Conservation (phyloP, 2,329 filamentous ascomycete genomes). For the Beauveria medogensis region DNA sequence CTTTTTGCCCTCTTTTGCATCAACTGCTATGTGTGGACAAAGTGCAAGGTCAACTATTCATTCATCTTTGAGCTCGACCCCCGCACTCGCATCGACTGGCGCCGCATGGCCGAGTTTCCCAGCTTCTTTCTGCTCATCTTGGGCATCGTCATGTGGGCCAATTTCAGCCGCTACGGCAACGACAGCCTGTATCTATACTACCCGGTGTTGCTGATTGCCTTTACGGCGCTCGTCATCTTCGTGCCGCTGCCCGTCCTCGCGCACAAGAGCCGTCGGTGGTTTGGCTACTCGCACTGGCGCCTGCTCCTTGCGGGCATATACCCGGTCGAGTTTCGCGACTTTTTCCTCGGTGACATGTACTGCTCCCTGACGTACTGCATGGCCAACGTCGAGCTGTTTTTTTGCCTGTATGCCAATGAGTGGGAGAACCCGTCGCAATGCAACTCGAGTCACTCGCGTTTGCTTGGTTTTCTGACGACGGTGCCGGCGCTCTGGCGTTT, state of each 20-base stretch:
- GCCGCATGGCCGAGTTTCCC: constrained; percentile 77
- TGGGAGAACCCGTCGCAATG: constrained; percentile 71
- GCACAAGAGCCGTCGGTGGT: constrained; percentile 72
- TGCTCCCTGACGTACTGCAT: constrained; percentile 89
- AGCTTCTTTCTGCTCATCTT: constrained; percentile 73
- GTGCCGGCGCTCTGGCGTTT: constrained; percentile 86
- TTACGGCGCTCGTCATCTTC: constrained; percentile 63
- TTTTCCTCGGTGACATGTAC: constrained; percentile 96
- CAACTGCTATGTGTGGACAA: constrained; percentile 75
- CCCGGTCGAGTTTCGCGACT: constrained; percentile 93
- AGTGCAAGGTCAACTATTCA: constrained; percentile 84
- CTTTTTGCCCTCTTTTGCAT: constrained; percentile 79
- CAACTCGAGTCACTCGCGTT: constrained; percentile 75
- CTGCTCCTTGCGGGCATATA: constrained; percentile 78
- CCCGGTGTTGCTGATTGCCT: constrained; percentile 67
- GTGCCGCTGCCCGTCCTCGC: constrained; percentile 69
- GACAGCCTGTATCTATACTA: constrained; percentile 74
- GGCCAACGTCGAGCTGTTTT: constrained; percentile 86
- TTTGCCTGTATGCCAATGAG: constrained; percentile 76
- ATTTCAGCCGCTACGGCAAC: constrained; percentile 64
- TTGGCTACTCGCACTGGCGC: constrained; percentile 84
- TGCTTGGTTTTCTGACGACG: constrained; percentile 77
- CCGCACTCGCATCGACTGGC: constrained; percentile 80
- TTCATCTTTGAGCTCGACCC: constrained; percentile 97
- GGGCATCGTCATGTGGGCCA: constrained; percentile 80